phyloP scores from a whole-genome alignment of 305 asterid genomes.

The Fraxinus paxiana region DNA sequence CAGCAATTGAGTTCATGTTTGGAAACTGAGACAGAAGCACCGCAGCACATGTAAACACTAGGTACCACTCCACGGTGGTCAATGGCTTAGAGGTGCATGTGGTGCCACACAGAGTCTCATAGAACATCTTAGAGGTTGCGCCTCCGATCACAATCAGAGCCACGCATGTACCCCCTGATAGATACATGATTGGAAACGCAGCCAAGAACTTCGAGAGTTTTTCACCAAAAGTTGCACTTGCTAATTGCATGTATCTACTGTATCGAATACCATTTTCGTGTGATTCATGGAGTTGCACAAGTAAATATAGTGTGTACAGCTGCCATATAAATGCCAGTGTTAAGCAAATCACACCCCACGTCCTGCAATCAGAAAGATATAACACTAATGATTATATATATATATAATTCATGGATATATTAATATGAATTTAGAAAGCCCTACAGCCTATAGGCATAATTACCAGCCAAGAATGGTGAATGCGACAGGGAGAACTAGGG shows the following conservation, averaged over 20 bases:
- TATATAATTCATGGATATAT: neutral
- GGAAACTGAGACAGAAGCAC: slow-evolving; percentile 82
- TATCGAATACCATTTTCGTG: slow-evolving; percentile 70
- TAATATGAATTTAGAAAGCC: neutral
- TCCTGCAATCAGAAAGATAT: slow-evolving; percentile 29
- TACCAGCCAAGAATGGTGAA: slow-evolving; percentile 79
- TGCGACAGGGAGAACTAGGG: slow-evolving; percentile 78
- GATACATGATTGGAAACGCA: slow-evolving; percentile 58
- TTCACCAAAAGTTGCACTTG: slow-evolving; percentile 66
- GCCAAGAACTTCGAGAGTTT: slow-evolving; percentile 48
- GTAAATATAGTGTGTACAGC: slow-evolving; percentile 63
- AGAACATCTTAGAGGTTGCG: slow-evolving; percentile 55
- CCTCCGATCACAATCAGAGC: slow-evolving; percentile 78
- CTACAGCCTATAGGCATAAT: neutral
- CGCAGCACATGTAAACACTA: slow-evolving; percentile 71
- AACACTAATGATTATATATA: neutral
- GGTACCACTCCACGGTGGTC: slow-evolving; percentile 74
- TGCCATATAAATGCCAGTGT: slow-evolving; percentile 77
- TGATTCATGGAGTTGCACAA: slow-evolving; percentile 79
- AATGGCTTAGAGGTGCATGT: slow-evolving; percentile 48
- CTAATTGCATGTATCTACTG: slow-evolving; percentile 82
- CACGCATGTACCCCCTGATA: slow-evolving; percentile 74
- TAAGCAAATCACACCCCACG: slow-evolving; percentile 42
- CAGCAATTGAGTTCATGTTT: slow-evolving; percentile 84
- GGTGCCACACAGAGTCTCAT: slow-evolving; percentile 59